These are phyloP conservation scores for Xylaria multiplex DNA, from an alignment of 2,329 filamentous ascomycete genomes.

Conservation along the genomic window DNA sequence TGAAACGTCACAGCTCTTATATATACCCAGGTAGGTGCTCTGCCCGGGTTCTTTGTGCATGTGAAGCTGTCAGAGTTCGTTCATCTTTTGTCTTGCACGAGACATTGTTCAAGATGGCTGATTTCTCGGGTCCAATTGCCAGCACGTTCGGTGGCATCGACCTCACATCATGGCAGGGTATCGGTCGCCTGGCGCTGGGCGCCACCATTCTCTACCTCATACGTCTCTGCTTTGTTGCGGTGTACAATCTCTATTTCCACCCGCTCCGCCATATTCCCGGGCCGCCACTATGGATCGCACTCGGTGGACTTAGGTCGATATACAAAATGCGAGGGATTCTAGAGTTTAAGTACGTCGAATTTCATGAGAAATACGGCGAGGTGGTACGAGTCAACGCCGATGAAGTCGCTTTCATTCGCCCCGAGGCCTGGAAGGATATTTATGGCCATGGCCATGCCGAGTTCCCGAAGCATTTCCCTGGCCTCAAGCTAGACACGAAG, in stretches of 20 bases:
- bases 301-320: constrained; percentile 35
- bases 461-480: constrained; percentile 45
- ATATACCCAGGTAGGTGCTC: constrained; percentile 17
- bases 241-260: constrained; percentile 49
- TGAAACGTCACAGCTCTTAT: neutral
- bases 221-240: constrained; percentile 25
- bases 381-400: constrained; percentile 54
- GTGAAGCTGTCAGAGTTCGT: constrained; percentile 14
- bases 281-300: constrained; percentile 44
- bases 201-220: constrained; percentile 26
- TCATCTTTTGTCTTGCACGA: neutral
- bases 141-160: constrained; percentile 23
- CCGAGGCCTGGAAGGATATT: constrained; percentile 54
- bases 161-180: constrained; percentile 30
- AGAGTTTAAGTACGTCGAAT: constrained; percentile 34
- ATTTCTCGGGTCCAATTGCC: constrained; percentile 25
- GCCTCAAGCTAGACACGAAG: constrained; percentile 40
- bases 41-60: neutral
- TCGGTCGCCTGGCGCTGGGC: constrained; percentile 20
- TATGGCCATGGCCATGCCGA: constrained; percentile 49
- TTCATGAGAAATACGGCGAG: constrained; percentile 45
- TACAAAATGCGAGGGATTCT: constrained; percentile 34
- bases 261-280: constrained; percentile 45
- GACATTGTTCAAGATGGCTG: constrained; percentile 25
- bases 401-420: constrained; percentile 52